Conservation (phyloP, 805 yeast species). For the Monosporozyma aerobia region DNA sequence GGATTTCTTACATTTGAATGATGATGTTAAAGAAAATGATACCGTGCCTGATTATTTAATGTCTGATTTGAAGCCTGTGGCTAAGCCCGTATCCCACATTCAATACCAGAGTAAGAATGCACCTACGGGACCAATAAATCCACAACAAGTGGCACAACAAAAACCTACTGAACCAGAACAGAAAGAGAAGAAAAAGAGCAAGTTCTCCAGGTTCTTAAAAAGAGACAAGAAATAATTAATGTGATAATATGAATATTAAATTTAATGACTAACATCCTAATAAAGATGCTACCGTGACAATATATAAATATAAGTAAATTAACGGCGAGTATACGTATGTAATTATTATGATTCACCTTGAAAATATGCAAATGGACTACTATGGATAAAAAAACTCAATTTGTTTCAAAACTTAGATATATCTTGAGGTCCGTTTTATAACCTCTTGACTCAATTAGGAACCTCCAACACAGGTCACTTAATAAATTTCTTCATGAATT, state of each 20-base stretch:
- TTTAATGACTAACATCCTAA: not conserved
- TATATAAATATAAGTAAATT: not conserved
- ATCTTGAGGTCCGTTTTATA: not conserved
- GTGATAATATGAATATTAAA: not conserved
- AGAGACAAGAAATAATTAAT: slow-evolving; percentile 3
- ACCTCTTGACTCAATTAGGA: too few species aligned
- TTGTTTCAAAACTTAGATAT: too few species aligned
- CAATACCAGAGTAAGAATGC: slow-evolving; percentile 6
- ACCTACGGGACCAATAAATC: not conserved
- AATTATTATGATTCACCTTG: not conserved
- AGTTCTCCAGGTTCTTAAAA: slow-evolving; percentile 40
- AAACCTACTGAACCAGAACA: slow-evolving; percentile 7
- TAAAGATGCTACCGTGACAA: not conserved
- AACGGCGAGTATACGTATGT: not conserved
- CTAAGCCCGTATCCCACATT: slow-evolving; percentile 21
- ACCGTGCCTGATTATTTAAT: slow-evolving; percentile 38
- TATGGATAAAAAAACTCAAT: not conserved
- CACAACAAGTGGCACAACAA: not conserved
- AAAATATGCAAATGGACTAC: not conserved
- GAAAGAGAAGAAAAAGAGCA: slow-evolving; percentile 38
- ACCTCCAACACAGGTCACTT: slow-evolving; percentile 11
- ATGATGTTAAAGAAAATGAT: slow-evolving; percentile 28
- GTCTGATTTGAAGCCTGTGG: slow-evolving; percentile 22
- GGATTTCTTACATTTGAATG: slow-evolving; percentile 34
- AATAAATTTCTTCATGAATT: slow-evolving; percentile 34